These are phyloP conservation scores for Pseudomassariella vexata DNA, from an alignment of 2,329 filamentous ascomycete genomes.

Conservation along the genomic window DNA sequence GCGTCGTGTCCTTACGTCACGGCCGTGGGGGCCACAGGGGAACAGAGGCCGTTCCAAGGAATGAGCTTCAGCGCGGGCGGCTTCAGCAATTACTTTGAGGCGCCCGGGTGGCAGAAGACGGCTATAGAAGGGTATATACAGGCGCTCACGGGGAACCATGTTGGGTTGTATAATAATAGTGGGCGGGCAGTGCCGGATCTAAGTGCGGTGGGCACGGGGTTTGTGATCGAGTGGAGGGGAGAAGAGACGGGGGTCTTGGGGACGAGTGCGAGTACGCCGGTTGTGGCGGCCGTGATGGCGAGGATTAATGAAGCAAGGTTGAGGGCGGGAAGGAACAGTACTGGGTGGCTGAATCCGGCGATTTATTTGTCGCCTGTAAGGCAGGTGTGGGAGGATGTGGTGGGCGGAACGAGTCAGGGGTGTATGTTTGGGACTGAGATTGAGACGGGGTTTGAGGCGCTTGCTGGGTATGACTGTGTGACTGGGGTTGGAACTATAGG, in stretches of 20 bases:
- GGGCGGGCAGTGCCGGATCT: slow-evolving; percentile 49
- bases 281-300: slow-evolving; percentile 48
- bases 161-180: slow-evolving; percentile 12
- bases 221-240: slow-evolving; percentile 31
- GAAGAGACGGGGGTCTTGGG: slow-evolving; percentile 17
- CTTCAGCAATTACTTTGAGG: slow-evolving; percentile 44
- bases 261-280: slow-evolving; percentile 43
- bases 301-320: slow-evolving; percentile 48
- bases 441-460: slow-evolving; percentile 39
- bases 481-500: slow-evolving; percentile 44
- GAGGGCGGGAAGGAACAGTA: slow-evolving; percentile 36
- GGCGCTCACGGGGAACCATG: slow-evolving; percentile 25
- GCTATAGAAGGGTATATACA: slow-evolving; percentile 36
- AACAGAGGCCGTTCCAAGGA: slow-evolving; percentile 15
- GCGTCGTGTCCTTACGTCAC: slow-evolving; percentile 35
- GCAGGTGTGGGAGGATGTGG: slow-evolving; percentile 34
- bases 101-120: slow-evolving; percentile 38
- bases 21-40: slow-evolving; percentile 17
- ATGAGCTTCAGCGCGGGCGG: slow-evolving; percentile 30
- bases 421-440: slow-evolving; percentile 28
- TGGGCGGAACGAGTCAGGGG: slow-evolving; percentile 30
- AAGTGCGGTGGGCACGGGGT: slow-evolving; percentile 38
- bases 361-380: slow-evolving; percentile 36
- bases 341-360: slow-evolving; percentile 49
- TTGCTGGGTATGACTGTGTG: slow-evolving; percentile 40